Conservation (phyloP, 495 filamentous ascomycete species). For the Coniosporium apollinis region DNA sequence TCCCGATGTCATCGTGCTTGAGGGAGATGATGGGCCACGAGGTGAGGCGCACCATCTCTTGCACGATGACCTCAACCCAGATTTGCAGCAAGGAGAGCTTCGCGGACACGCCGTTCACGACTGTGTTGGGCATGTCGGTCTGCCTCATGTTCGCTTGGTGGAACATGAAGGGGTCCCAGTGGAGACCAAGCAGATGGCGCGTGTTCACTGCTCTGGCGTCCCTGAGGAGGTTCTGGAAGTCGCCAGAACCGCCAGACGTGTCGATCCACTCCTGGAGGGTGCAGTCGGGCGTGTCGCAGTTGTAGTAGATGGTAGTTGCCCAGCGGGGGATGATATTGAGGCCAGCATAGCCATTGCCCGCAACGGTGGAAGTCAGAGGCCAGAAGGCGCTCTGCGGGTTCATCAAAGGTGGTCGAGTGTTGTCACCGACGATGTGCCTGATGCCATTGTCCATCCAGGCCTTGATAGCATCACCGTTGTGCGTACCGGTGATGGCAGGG, state of each 20-base stretch:
- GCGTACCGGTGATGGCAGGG: conserved; percentile 45
- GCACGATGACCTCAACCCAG: conserved; percentile 41
- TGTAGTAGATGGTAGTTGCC: conserved; percentile 49
- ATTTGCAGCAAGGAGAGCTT: conserved; percentile 40
- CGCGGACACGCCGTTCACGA: conserved; percentile 32
- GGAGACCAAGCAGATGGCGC: conserved; percentile 36
- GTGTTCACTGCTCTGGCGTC: conserved; percentile 35
- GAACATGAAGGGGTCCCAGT: conserved; percentile 36
- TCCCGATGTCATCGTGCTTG: conserved; percentile 40
- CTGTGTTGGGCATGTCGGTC: conserved; percentile 27
- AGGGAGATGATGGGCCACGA: conserved; percentile 40
- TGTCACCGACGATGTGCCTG: conserved; percentile 43
- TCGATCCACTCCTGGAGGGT: conserved; percentile 43
- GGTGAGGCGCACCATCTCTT: conserved; percentile 33
- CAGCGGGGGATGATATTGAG: conserved; percentile 43
- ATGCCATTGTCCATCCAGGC: conserved; percentile 45
- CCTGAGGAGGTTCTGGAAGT: conserved; percentile 31
- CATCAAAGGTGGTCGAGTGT: conserved; percentile 35
- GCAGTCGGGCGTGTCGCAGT: conserved; percentile 40
- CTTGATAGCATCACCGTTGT: conserved; percentile 44
- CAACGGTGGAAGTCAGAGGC: conserved; percentile 36
- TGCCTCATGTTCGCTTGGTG: conserved; percentile 45
- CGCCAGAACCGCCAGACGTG: conserved; percentile 35
- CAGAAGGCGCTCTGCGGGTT: conserved; percentile 30
- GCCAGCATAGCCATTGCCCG: conserved; percentile 36